phyloP scores from a whole-genome alignment of 2,329 filamentous ascomycete genomes.

The Alternaria ventricosa region DNA sequence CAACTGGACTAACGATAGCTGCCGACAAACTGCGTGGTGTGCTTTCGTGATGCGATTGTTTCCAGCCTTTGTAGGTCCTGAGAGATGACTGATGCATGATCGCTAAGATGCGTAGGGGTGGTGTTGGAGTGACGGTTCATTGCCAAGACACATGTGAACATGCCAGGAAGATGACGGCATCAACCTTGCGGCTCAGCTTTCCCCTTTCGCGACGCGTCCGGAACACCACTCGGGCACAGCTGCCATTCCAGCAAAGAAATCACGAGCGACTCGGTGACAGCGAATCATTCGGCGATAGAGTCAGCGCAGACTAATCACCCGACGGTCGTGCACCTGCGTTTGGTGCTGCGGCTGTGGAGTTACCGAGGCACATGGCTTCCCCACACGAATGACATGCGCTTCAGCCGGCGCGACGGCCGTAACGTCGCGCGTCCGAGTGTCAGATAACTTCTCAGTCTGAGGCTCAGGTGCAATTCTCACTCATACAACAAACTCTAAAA shows the following conservation, averaged over 20 bases:
- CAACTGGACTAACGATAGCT: background rate
- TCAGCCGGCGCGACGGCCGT: slow-evolving; percentile 18
- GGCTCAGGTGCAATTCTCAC: background rate
- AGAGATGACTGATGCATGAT: background rate
- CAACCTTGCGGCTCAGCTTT: background rate
- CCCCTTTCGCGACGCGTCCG: background rate
- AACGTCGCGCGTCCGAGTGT: slow-evolving; percentile 11
- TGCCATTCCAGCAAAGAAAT: background rate
- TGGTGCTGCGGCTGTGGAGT: slow-evolving; percentile 20
- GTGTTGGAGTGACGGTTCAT: background rate
- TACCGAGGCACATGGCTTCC: slow-evolving; percentile 40
- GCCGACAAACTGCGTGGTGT: background rate
- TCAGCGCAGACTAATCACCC: slow-evolving; percentile 8
- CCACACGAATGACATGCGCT: slow-evolving; percentile 28
- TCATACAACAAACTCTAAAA: background rate
- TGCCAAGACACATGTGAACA: slow-evolving; percentile 12
- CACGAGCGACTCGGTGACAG: slow-evolving; percentile 2
- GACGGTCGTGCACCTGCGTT: slow-evolving; percentile 14
- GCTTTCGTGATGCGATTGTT: background rate
- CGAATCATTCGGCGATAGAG: slow-evolving; percentile 19
- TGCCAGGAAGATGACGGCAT: background rate
- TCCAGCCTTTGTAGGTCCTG: background rate
- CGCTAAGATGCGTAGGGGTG: background rate
- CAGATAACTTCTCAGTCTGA: slow-evolving; percentile 10
- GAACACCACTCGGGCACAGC: background rate